Conservation (phyloP, 2,329 filamentous ascomycete species). For the Macrophomina tecta region DNA sequence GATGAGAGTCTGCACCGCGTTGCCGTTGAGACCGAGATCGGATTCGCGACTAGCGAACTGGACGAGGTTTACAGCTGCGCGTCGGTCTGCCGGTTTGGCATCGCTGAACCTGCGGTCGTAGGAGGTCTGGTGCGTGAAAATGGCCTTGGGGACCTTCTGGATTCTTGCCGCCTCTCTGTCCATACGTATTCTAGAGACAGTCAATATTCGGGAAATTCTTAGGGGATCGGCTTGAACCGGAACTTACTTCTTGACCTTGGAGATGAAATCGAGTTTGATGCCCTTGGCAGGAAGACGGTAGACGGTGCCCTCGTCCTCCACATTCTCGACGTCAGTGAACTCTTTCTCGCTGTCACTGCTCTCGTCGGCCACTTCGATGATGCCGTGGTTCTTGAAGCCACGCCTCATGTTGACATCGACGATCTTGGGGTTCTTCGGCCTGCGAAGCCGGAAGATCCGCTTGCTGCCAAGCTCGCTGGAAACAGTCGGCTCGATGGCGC, state of each 20-base stretch:
- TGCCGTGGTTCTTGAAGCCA: constrained; percentile 62
- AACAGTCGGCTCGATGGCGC: constrained; percentile 50
- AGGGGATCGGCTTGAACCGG: background rate
- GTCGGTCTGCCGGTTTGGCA: constrained; percentile 62
- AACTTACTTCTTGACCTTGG: constrained; percentile 58
- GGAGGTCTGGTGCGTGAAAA: background rate
- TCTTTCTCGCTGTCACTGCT: constrained; percentile 50
- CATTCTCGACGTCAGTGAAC: constrained; percentile 50
- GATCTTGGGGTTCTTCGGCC: constrained; percentile 56
- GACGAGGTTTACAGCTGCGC: constrained; percentile 69
- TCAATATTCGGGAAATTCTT: background rate
- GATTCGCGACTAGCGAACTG: constrained; percentile 60
- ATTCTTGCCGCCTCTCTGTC: constrained; percentile 28
- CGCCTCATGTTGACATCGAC: constrained; percentile 60
- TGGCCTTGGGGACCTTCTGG: constrained; percentile 34
- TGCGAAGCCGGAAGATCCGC: constrained; percentile 47
- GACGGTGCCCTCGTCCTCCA: constrained; percentile 46
- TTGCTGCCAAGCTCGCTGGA: constrained; percentile 33
- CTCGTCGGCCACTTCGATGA: constrained; percentile 54
- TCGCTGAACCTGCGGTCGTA: constrained; percentile 21
- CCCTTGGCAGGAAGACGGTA: constrained; percentile 53
- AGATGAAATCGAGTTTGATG: constrained; percentile 66
- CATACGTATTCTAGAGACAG: background rate
- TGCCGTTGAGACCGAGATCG: constrained; percentile 54
- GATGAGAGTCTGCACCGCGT: constrained; percentile 59